Conservation (phyloP, 2,329 filamentous ascomycete genomes). For the Rutstroemia sp. region DNA sequence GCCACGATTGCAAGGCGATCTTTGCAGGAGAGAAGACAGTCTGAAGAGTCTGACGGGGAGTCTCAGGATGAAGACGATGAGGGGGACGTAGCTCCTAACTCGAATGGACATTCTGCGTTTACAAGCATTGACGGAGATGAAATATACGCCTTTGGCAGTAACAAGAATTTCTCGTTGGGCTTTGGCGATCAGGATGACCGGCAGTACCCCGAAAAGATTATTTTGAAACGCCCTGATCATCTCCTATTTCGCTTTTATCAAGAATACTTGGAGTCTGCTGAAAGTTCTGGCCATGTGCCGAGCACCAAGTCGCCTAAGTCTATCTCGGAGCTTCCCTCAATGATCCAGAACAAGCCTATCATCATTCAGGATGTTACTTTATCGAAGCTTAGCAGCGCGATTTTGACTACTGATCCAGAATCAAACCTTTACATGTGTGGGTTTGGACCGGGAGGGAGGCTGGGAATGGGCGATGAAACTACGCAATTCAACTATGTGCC, state of each 20-base stretch:
- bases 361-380: conserved; percentile 75
- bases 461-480: conserved; percentile 84
- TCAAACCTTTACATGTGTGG: conserved; percentile 92
- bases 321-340: conserved; percentile 54
- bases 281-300: conserved; percentile 16
- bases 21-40: conserved; percentile 35
- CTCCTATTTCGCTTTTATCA: conserved; percentile 67
- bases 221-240: conserved; percentile 67
- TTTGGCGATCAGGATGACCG: conserved; percentile 94
- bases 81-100: neutral
- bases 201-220: conserved; percentile 82
- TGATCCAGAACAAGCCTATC: conserved; percentile 66
- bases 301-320: conserved; percentile 24
- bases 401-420: conserved; percentile 78
- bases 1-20: conserved; percentile 75
- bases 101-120: neutral
- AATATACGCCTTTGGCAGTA: conserved; percentile 89
- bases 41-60: conserved; percentile 35
- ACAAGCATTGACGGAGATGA: conserved; percentile 61
- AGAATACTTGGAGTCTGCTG: conserved; percentile 48
- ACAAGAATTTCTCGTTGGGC: conserved; percentile 87
- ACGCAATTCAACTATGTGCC: conserved; percentile 82
- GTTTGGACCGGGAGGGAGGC: conserved; percentile 79
- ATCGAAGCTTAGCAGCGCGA: conserved; percentile 85
- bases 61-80: conserved; percentile 42